phyloP scores from a whole-genome alignment of 768 basidiomycete species.

The Lactarius hengduanensis region DNA sequence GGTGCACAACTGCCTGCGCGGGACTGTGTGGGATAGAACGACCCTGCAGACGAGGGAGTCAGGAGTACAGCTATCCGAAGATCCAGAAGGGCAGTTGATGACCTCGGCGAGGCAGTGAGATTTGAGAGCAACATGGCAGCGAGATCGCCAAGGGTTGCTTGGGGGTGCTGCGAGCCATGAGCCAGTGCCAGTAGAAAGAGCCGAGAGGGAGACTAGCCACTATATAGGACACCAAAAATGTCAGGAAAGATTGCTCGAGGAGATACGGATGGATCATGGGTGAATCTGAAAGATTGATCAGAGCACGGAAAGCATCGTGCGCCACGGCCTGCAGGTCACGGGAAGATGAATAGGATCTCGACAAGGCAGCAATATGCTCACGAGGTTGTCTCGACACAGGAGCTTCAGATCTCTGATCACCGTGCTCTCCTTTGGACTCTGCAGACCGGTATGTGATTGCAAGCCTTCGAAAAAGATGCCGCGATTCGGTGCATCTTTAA shows the following conservation, averaged over 20 bases:
- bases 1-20: conserved; percentile 76
- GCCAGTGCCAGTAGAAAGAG: neutral
- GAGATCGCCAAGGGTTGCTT: conserved; percentile 87
- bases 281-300: conserved; percentile 92
- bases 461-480: conserved; percentile 70
- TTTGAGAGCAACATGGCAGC: conserved; percentile 99
- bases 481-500: conserved; percentile 66
- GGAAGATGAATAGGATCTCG: conserved; percentile 3
- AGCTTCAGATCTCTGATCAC: conserved; percentile 79
- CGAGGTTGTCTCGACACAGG: conserved; percentile 86
- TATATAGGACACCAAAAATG: conserved; percentile 86
- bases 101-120: conserved; percentile 69
- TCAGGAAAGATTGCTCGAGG: conserved; percentile 69
- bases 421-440: conserved; percentile 60
- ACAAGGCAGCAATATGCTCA: conserved; percentile 37
- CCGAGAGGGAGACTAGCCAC: conserved; percentile 55
- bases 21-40: conserved; percentile 72
- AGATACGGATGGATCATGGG: conserved; percentile 62
- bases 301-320: conserved; percentile 91
- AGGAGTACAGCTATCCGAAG: conserved; percentile 65
- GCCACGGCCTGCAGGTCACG: conserved; percentile 63
- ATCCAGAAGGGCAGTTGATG: conserved; percentile 61
- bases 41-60: conserved; percentile 47
- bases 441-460: conserved; percentile 50
- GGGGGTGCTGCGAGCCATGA: conserved; percentile 42